Evolutionary conservation across 164 flowering plant species (phyloP), one percentile per base, ranked within the genome.

Genomic region (Protea cynaroides): DNA sequence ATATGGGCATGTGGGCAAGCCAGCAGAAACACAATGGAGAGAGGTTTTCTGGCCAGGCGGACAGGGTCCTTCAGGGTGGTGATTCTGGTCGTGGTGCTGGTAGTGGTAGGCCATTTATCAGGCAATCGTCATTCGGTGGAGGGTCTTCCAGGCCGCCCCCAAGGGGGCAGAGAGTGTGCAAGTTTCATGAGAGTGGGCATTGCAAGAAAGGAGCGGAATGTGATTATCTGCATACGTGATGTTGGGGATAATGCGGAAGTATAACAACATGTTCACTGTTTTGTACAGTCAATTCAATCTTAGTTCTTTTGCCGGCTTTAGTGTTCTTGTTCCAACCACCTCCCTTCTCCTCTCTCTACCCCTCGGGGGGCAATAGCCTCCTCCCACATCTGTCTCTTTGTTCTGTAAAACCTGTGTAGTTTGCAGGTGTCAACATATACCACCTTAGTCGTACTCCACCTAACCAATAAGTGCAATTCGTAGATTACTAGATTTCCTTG

Each of bases 131-230:
- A 22, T 78, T 78, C 43, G 72, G 80, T 25, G 80, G 80, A 49
- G 83, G 76, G 25, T 59, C 82, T 23, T 69, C 80, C 1, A 68
- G 83, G 66, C 63, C 74, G 12, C 72, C 69, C 1, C 43, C 65
- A 19, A 76, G 70, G 67, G 79, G 78, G 54, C 79, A 66, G 61
- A 69, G 82, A 62, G 75, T 84, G n/a, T 87, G 91, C 80, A 75
- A 64, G 57, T 89, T 49, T 15, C 77, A 77, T 67, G 80, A 82
- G 71, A 82, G 47, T 74, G 89, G 91, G 29, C 80, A 82, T 58
- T 89, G 96, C 81, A 89, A 71, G 73, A 88, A 86, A 68, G 96
- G 97, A n/a, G 66, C 85, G 3, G 25, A 74, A 8, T 91, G 97
- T 67, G 80, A 83, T 66, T 84, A 68, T 70, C 50, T 74, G 65